These are phyloP conservation scores for Kwoniella heveanensis DNA, from an alignment of 768 basidiomycete genomes.

Conservation along the genomic window DNA sequence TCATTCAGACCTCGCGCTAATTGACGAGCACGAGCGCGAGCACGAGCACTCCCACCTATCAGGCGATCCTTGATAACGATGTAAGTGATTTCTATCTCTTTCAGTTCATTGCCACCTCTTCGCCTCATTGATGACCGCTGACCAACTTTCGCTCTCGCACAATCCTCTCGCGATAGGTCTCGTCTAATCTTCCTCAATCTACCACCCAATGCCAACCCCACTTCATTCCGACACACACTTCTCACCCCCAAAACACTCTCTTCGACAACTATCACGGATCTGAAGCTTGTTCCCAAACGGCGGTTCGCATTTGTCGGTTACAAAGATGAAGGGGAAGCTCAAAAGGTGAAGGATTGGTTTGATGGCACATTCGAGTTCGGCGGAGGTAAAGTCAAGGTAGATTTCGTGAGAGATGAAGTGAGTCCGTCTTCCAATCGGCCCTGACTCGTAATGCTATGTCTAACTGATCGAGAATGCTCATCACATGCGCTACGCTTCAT, in stretches of 20 bases:
- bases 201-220: conserved; percentile 37
- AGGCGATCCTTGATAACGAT: too few relatives aligned
- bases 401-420: conserved; percentile 69
- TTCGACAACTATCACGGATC: conserved; percentile 69
- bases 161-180: conserved; percentile 44
- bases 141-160: not conserved
- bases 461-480: too few relatives aligned
- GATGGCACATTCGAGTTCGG: conserved; percentile 76
- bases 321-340: conserved; percentile 75
- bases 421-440: conserved; percentile 43
- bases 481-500: too few relatives aligned
- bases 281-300: conserved; percentile 76
- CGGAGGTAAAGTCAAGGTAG: conserved; percentile 73
- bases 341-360: conserved; percentile 76
- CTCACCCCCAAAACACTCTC: conserved; percentile 28
- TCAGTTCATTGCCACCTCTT: too few relatives aligned
- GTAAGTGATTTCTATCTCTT: too few relatives aligned
- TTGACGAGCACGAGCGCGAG: too few relatives aligned
- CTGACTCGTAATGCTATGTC: too few relatives aligned
- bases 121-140: not conserved
- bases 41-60: too few relatives aligned
- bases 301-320: conserved; percentile 92
- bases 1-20: too few relatives aligned
- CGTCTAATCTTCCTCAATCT: conserved; percentile 55
- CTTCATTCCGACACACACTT: conserved; percentile 36